Evolutionary conservation across 345 rosid genomes (phyloP), one percentile per base, ranked within the genome.

Genomic region (Excoecaria agallocha): DNA sequence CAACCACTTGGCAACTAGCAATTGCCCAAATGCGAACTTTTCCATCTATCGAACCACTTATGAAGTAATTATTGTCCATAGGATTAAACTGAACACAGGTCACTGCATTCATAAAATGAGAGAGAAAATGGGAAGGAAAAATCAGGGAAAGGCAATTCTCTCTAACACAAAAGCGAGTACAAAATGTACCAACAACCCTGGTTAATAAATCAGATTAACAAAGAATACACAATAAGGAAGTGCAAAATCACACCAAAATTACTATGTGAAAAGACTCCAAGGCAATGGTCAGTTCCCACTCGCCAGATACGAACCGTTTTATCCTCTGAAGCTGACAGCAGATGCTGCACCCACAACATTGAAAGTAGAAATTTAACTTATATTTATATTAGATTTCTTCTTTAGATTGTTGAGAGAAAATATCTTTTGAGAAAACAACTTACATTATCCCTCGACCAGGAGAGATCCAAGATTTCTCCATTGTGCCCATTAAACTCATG

Each of bases 1-100:
- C 93, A 66, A 88, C 85, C 73, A 91, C 93, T 68, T 62, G 84
- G 63, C 88, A 81, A 35, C 45, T 58, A 12, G 77, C 70, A 25
- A 86, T 86, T 83, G 89, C 87, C 97, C 97, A 91, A 68, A 89
- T 83, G 39, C 97, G 91, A 63, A 91, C 90, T 80, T 80, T 89
- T 20, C 90, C 90, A 80, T 89, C 93, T 10, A 81, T 83, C 13
- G 90, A 89, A 71, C 90, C 93, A 10, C 88, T 86, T 76, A 89
- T 84, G 71, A 89, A 87, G 78, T 82, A 84, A 81, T 89, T 80
- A 38, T 84, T 85, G 76, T 87, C 86, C 74, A 82, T 76, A 43
- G 89, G 93, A 59, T 87, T 87, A 77, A 89, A 87, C 73, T 86
- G 84, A 54, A 89, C 88, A 72, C 87, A 85, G 58, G 89, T 87